These are phyloP conservation scores for Guadua angustifolia DNA, from an alignment of 176 grass and related monocot genomes.

Conservation along the genomic window DNA sequence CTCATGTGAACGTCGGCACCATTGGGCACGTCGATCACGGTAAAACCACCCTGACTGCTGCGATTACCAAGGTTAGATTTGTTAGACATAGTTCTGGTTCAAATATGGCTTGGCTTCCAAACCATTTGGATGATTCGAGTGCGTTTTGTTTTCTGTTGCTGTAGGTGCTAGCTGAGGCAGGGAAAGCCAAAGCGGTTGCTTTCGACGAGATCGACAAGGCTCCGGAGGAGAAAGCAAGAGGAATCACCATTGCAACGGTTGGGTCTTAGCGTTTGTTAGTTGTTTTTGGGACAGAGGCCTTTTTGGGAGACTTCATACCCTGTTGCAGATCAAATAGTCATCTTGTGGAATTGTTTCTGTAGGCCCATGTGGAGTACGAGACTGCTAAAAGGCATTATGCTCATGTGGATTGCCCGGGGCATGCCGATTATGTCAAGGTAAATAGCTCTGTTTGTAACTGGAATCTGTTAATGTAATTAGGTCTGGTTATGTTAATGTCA, in stretches of 20 bases:
- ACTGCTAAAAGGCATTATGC: conserved; percentile 69
- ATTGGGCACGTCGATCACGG: conserved; percentile 97
- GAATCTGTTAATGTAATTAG: neutral
- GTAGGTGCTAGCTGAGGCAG: conserved; percentile 77
- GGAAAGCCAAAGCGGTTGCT: conserved; percentile 86
- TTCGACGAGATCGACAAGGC: conserved; percentile 99
- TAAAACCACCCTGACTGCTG: conserved; percentile 94
- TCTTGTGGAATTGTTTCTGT: conserved; percentile 15
- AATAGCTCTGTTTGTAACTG: conserved; percentile 2
- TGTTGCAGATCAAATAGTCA: neutral
- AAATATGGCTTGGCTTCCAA: neutral
- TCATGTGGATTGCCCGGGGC: conserved; percentile 58
- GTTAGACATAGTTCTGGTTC: neutral
- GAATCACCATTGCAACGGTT: conserved; percentile 98
- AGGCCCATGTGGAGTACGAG: conserved; percentile 99
- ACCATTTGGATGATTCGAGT: neutral
- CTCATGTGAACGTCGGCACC: conserved; percentile 94
- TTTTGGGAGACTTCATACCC: neutral
- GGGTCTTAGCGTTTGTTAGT: neutral
- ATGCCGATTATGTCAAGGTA: conserved; percentile 99
- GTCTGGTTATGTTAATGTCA: neutral
- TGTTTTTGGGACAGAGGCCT: neutral
- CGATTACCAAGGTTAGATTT: conserved; percentile 81
- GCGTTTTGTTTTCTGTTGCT: neutral
- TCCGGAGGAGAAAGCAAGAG: conserved; percentile 94